phyloP scores from a whole-genome alignment of 768 basidiomycete species.

The Pisolithus orientalis region DNA sequence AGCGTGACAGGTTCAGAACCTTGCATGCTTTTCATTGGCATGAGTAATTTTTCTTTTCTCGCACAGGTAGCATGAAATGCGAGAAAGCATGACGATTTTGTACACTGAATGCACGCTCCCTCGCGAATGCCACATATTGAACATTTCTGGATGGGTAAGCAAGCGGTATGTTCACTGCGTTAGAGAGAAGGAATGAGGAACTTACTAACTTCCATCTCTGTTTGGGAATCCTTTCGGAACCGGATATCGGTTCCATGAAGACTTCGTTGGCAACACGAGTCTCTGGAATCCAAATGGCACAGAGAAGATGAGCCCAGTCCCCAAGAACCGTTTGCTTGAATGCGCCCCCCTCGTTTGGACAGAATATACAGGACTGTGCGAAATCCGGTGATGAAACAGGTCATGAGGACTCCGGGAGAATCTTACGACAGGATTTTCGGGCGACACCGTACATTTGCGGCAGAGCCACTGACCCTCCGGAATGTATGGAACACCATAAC shows the following conservation, averaged over 20 bases:
- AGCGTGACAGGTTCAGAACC: conserved; percentile 69
- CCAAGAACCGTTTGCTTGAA: conserved; percentile 95
- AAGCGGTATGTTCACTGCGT: conserved; percentile 4
- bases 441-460: conserved; percentile 95
- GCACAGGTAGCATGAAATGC: conserved; percentile 97
- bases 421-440: conserved; percentile 90
- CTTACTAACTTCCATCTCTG: conserved; percentile 91
- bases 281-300: conserved; percentile 97
- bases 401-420: neutral
- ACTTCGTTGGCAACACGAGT: conserved; percentile 88
- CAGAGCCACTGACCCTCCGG: conserved; percentile 99
- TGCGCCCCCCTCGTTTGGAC: conserved; percentile 94
- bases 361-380: conserved; percentile 84
- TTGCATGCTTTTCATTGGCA: conserved; percentile 81
- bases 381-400: neutral
- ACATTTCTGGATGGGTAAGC: conserved; percentile 40
- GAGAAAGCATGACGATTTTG: conserved; percentile 80
- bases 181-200: conserved; percentile 3
- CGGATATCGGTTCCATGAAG: conserved; percentile 97
- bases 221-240: conserved; percentile 81
- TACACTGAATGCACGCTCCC: conserved; percentile 96
- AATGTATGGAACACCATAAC: conserved; percentile 98
- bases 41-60: conserved; percentile 72
- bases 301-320: conserved; percentile 94
- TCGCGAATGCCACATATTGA: conserved; percentile 51